Evolutionary conservation across 2,329 filamentous ascomycete genomes (phyloP).

Genomic region (Thelonectria olida): DNA sequence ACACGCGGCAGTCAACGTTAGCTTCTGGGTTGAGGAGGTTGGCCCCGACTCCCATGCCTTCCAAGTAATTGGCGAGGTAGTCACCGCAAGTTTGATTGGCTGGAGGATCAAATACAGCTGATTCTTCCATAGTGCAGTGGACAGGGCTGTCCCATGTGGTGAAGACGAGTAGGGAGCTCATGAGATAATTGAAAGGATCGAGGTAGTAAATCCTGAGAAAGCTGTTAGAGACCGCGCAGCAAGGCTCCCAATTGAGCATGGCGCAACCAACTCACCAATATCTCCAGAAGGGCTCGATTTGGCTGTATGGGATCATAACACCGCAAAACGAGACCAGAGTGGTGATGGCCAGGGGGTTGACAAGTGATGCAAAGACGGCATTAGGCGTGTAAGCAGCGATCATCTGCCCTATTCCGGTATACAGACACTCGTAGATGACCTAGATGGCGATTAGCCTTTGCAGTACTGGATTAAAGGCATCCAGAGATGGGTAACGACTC

Average conservation of each 20-base stretch:
- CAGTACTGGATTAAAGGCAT: no score
- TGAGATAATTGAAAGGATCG: conserved; percentile 70
- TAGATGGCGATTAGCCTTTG: no score
- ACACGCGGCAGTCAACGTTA: conserved; percentile 65
- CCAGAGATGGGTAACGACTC: background rate
- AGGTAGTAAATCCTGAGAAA: conserved; percentile 62
- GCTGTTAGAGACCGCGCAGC: no score
- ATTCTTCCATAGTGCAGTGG: conserved; percentile 57
- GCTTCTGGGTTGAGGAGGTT: conserved; percentile 70
- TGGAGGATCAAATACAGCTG: conserved; percentile 61
- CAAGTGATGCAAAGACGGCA: conserved; percentile 65
- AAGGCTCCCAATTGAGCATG: no score
- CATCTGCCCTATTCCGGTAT: conserved; percentile 69
- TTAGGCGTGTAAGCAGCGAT: conserved; percentile 70
- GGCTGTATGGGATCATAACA: conserved; percentile 73
- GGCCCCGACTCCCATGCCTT: conserved; percentile 55
- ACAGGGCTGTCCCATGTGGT: conserved; percentile 57
- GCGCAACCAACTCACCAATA: conserved; percentile 51
- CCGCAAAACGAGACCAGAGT: conserved; percentile 77
- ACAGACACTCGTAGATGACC: conserved; percentile 65
- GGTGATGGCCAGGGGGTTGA: conserved; percentile 65
- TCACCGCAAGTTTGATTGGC: conserved; percentile 62
- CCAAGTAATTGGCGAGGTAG: conserved; percentile 62
- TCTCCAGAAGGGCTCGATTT: conserved; percentile 73
- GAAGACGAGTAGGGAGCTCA: conserved; percentile 64